Evolutionary conservation across 768 basidiomycete genomes (phyloP).

Genomic region (Amanita thiersii): DNA sequence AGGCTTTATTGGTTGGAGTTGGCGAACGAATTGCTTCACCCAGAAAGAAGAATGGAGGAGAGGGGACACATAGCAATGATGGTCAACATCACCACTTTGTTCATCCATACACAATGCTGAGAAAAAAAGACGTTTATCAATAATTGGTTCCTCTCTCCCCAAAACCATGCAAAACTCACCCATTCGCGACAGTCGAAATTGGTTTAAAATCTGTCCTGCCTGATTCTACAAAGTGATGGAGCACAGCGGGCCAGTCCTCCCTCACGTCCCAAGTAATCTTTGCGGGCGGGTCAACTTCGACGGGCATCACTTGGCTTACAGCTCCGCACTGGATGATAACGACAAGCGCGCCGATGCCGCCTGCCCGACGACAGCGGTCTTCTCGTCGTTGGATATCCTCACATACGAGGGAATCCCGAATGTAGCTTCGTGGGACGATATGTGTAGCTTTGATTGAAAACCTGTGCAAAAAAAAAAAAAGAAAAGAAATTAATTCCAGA

Average conservation of each 20-base stretch:
- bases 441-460: constrained; percentile 65
- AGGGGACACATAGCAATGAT: too few relatives aligned
- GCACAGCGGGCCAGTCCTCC: constrained; percentile 65
- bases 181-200: constrained; percentile 68
- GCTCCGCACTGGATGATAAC: constrained; percentile 71
- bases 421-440: constrained; percentile 61
- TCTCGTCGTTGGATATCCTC: constrained; percentile 75
- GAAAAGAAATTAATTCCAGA: constrained; percentile 17
- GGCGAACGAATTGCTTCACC: too few relatives aligned
- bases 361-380: constrained; percentile 65
- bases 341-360: constrained; percentile 70
- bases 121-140: too few relatives aligned
- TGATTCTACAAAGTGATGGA: constrained; percentile 62
- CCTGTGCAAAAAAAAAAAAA: constrained; percentile 25
- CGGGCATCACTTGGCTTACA: constrained; percentile 78
- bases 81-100: too few relatives aligned
- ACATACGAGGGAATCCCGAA: constrained; percentile 69
- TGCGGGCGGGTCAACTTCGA: constrained; percentile 73
- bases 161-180: constrained; percentile 63
- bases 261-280: constrained; percentile 72
- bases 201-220: constrained; percentile 76
- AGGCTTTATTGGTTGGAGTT: too few relatives aligned
- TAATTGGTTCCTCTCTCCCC: too few relatives aligned
- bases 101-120: too few relatives aligned
- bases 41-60: too few relatives aligned